Conservation (phyloP, 1,284 basidiomycete genomes). For the Boletellus deceptivus region DNA sequence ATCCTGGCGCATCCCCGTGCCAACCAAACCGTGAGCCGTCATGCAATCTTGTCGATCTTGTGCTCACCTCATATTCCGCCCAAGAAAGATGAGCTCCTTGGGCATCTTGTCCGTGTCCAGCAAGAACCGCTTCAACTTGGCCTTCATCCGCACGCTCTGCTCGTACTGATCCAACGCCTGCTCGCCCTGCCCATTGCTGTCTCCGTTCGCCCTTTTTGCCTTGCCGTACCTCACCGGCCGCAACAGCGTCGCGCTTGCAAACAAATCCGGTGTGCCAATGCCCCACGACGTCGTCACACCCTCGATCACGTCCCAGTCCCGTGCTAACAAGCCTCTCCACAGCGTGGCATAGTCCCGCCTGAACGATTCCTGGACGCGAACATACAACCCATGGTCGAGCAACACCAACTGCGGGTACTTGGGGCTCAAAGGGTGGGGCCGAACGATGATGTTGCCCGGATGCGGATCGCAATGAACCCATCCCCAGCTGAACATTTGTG, state of each 20-base stretch:
- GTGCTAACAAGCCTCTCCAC: conserved; percentile 76
- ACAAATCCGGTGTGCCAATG: conserved; percentile 74
- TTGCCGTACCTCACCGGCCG: conserved; percentile 49
- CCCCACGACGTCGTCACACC: conserved; percentile 73
- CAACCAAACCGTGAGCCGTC: not conserved
- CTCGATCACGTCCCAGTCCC: conserved; percentile 65
- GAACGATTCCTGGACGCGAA: conserved; percentile 63
- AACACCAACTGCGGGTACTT: conserved; percentile 76
- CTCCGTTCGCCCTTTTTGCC: conserved; percentile 19
- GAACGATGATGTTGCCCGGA: conserved; percentile 82
- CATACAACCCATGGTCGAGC: conserved; percentile 88
- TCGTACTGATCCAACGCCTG: conserved; percentile 54
- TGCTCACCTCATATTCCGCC: conserved; percentile 68
- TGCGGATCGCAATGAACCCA: conserved; percentile 83
- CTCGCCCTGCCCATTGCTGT: conserved; percentile 28
- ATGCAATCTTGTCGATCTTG: not conserved
- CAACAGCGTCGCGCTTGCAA: conserved; percentile 72
- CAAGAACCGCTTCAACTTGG: conserved; percentile 58
- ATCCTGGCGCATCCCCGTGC: conserved; percentile 39
- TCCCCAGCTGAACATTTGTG: conserved; percentile 87
- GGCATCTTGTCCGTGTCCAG: conserved; percentile 66
- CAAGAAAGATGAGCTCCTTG: conserved; percentile 81
- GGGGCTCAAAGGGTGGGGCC: conserved; percentile 59
- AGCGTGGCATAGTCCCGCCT: conserved; percentile 72
- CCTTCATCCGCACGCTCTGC: conserved; percentile 62